Evolutionary conservation across 176 grass and related monocot species (phyloP), one percentile per base, ranked within the genome.

Genomic region (Phoenix dactylifera): DNA sequence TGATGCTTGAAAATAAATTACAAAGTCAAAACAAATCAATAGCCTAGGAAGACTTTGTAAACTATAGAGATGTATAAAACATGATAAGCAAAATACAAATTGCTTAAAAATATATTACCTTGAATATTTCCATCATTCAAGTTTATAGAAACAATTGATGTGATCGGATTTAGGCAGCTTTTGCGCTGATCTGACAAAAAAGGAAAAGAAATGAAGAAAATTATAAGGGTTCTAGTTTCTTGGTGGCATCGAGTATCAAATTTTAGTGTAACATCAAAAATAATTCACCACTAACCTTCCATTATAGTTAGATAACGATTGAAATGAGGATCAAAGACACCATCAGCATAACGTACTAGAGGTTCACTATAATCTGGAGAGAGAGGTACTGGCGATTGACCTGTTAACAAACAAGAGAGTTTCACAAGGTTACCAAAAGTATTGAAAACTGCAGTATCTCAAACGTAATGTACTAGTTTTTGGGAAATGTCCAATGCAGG

Each of bases 251-350:
- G 0, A 44, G 7, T 44, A 12, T 44, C 10, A 44, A 44, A 44
- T 14, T 44, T 44, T 44, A 44, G 7, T 44, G 12, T 35, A 7
- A 35, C 35, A 44, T 44, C 35, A 44, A 44, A 44, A 44, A 9
- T 14, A 44, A 44, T 44, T 12, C 6, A 22, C 18, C 22, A 49
- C 70, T 26, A 51, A 96, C 91, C 91, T 96, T 96, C 91, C 74
- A 96, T 72, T 72, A 96, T 64, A 65, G 86, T 84, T 72, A 96
- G 28, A 82, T 82, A 96, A 78, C 86, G 83, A 72, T 60, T 58
- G 58, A 87, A 96, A 81, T 84, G 83, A 68, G 80, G 80, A 77
- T 96, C 86, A 74, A 89, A 96, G 54, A 82, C 80, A 24, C 91
- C 91, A 85, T 96, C 91, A 65, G 86, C 91, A 80, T 87, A 96